Evolutionary conservation across 108 stramenopile species (phyloP).

Genomic region (Pseudonitzschia delicatissima): DNA sequence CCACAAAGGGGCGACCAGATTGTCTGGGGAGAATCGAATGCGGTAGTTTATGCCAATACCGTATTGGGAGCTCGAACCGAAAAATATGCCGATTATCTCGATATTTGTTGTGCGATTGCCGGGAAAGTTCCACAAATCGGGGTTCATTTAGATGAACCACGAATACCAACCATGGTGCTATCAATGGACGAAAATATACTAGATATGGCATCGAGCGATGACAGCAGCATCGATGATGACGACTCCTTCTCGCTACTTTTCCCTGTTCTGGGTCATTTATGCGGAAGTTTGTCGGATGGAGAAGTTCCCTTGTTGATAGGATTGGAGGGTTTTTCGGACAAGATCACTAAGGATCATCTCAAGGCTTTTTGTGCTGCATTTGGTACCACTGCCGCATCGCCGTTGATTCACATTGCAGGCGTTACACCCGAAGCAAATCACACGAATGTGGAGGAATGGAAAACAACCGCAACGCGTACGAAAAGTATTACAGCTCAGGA

Average conservation of each 20-base stretch:
- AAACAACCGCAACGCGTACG: neutral
- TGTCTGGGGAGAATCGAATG: constrained; percentile 83
- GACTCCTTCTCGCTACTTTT: constrained; percentile 56
- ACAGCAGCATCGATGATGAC: constrained; percentile 9
- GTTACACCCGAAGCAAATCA: constrained; percentile 72
- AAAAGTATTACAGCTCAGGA: constrained; percentile 12
- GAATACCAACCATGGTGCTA: constrained; percentile 49
- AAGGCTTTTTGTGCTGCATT: constrained; percentile 86
- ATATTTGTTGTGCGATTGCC: constrained; percentile 73
- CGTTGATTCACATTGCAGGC: constrained; percentile 78
- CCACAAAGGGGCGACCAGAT: constrained; percentile 42
- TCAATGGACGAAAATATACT: constrained; percentile 43
- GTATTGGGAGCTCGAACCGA: constrained; percentile 78
- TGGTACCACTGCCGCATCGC: constrained; percentile 75
- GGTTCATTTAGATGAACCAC: constrained; percentile 54
- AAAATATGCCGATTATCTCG: constrained; percentile 88
- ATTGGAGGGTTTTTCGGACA: constrained; percentile 37
- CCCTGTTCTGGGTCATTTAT: constrained; percentile 68
- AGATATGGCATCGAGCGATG: constrained; percentile 14
- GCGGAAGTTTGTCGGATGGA: constrained; percentile 72
- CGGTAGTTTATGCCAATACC: constrained; percentile 80
- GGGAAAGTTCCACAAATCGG: constrained; percentile 62
- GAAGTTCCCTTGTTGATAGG: constrained; percentile 71
- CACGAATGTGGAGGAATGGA: constrained; percentile 18
- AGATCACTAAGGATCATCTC: constrained; percentile 62